phyloP scores from a whole-genome alignment of 1,284 basidiomycete species.

The Taiwanofungus camphoratus region DNA sequence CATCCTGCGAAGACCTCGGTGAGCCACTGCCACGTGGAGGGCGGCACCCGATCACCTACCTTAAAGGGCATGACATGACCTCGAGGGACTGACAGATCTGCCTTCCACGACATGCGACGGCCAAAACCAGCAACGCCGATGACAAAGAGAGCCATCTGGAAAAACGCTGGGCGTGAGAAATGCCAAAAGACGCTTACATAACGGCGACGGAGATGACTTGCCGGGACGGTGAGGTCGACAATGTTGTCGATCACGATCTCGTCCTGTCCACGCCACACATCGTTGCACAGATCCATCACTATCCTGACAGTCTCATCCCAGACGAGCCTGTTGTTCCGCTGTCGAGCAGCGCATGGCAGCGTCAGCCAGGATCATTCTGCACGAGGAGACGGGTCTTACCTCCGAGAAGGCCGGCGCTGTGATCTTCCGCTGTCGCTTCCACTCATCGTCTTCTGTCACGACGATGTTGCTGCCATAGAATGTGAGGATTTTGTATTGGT shows the following conservation, averaged over 20 bases:
- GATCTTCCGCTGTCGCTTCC: constrained; percentile 54
- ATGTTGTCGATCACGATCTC: constrained; percentile 29
- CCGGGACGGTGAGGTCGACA: constrained; percentile 40
- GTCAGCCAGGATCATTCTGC: neutral
- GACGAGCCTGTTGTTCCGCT: constrained; percentile 48
- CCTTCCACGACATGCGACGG: constrained; percentile 43
- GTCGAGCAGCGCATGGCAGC: neutral
- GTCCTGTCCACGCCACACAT: constrained; percentile 29
- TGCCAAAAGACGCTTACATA: neutral
- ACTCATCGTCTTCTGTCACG: constrained; percentile 54
- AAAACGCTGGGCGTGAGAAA: neutral
- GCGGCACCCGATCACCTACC: constrained; percentile 13
- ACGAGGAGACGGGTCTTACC: constrained; percentile 19
- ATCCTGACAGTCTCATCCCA: constrained; percentile 47
- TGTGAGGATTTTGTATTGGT: constrained; percentile 27
- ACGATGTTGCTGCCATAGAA: constrained; percentile 50
- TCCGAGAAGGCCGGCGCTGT: constrained; percentile 37
- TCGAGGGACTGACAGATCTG: constrained; percentile 33
- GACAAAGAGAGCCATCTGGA: constrained; percentile 49
- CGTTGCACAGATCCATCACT: constrained; percentile 31
- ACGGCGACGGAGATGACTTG: constrained; percentile 22
- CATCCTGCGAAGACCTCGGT: constrained; percentile 22
- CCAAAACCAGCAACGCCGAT: constrained; percentile 59
- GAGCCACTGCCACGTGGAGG: constrained; percentile 1
- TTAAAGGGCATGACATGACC: constrained; percentile 54